These are phyloP conservation scores for Glomus cerebriforme DNA, from an alignment of 192 early-diverging fungal genomes.

Conservation along the genomic window DNA sequence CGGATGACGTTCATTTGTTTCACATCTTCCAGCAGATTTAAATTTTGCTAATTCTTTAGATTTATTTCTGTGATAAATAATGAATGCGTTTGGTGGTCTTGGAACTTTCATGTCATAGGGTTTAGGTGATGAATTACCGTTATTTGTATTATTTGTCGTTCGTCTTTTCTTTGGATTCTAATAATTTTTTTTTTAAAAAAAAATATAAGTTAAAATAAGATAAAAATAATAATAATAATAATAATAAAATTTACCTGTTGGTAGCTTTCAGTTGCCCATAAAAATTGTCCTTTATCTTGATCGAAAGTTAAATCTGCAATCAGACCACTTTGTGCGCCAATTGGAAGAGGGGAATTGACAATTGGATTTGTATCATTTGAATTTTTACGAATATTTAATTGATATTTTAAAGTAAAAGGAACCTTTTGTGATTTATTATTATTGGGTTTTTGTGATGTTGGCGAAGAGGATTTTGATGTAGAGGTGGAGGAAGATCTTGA, in stretches of 20 bases:
- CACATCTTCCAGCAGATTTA: not conserved
- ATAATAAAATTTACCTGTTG: slow-evolving; percentile 20
- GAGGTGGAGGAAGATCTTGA: too few relatives aligned
- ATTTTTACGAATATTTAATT: not conserved
- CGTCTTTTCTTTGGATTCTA: slow-evolving; percentile 23
- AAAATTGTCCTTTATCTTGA: slow-evolving; percentile 24
- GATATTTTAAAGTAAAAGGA: not conserved
- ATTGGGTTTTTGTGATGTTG: not conserved
- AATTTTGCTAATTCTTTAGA: slow-evolving; percentile 26
- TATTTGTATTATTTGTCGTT: not conserved
- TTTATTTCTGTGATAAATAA: slow-evolving; percentile 32
- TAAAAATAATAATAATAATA: not conserved
- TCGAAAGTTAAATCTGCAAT: not conserved
- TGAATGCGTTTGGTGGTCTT: slow-evolving; percentile 32
- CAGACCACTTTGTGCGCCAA: not conserved
- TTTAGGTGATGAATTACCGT: slow-evolving; percentile 3
- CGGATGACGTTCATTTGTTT: slow-evolving; percentile 20
- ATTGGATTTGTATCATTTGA: not conserved
- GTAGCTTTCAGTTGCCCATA: slow-evolving; percentile 21
- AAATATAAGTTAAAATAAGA: not conserved
- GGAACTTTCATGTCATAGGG: slow-evolving; percentile 28
- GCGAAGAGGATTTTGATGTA: not conserved
- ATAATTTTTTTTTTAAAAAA: too few relatives aligned
- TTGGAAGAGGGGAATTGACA: not conserved
- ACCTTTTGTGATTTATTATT: not conserved